Conservation (phyloP, 495 filamentous ascomycete genomes). For the Achaetomiella virescens region DNA sequence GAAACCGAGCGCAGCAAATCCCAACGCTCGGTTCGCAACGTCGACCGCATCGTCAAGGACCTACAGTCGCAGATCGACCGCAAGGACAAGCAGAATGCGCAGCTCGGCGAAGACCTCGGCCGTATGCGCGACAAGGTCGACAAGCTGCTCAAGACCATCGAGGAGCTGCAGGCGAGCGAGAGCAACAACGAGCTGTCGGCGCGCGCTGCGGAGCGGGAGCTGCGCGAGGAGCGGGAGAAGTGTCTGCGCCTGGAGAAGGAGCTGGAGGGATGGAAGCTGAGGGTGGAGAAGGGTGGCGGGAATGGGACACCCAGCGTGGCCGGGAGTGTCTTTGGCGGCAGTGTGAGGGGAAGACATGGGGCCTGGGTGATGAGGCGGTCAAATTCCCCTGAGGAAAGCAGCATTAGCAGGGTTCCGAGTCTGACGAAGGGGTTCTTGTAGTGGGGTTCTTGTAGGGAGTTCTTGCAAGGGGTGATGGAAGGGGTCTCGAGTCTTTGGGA, state of each 20-base stretch:
- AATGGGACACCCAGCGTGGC: neutral
- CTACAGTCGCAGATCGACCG: conserved; percentile 89
- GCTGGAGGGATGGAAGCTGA: conserved; percentile 76
- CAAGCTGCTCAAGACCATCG: conserved; percentile 80
- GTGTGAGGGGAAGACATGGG: conserved; percentile 29
- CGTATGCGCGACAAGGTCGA: conserved; percentile 85
- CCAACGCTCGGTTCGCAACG: conserved; percentile 80
- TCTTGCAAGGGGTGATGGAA: neutral
- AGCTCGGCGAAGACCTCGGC: conserved; percentile 73
- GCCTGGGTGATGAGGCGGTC: conserved; percentile 32
- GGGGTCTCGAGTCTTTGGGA: neutral
- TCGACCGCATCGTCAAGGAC: conserved; percentile 92
- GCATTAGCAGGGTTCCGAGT: conserved; percentile 45
- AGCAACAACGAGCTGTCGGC: conserved; percentile 70
- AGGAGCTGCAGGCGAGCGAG: conserved; percentile 85
- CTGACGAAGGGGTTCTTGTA: conserved; percentile 54
- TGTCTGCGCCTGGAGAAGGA: conserved; percentile 77
- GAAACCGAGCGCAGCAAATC: conserved; percentile 70
- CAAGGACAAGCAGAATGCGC: conserved; percentile 73
- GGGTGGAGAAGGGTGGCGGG: conserved; percentile 52
- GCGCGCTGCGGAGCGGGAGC: conserved; percentile 80
- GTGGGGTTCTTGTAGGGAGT: neutral
- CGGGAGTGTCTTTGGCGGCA: conserved; percentile 29
- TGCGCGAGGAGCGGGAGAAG: conserved; percentile 85
- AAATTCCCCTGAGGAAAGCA: conserved; percentile 52